Evolutionary conservation across 176 grass and related monocot species (phyloP).

Genomic region (Coix lacrymajobi): DNA sequence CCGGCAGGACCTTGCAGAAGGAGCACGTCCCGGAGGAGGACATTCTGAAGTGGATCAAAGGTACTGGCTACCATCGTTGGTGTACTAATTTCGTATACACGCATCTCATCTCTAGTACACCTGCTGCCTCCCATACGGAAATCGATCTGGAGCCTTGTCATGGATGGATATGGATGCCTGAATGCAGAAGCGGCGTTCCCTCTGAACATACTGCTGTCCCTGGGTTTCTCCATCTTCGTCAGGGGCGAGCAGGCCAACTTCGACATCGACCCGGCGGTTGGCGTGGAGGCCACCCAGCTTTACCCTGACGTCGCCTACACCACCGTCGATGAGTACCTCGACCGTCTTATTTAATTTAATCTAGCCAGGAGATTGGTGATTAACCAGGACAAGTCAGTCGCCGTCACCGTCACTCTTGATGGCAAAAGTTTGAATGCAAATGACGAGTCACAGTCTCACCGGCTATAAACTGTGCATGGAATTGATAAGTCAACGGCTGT

Average conservation of each 20-base stretch:
- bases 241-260: constrained; percentile 55
- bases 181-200: constrained; percentile 14
- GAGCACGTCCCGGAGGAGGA: constrained; percentile 30
- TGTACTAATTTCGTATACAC: neutral
- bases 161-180: neutral
- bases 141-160: neutral
- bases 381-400: too few species aligned
- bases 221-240: constrained; percentile 29
- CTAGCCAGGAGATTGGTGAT: too few species aligned
- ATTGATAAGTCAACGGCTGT: neutral
- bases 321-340: constrained; percentile 42
- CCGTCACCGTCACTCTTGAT: too few species aligned
- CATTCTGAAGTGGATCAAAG: constrained; percentile 14
- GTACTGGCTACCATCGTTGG: neutral
- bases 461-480: neutral
- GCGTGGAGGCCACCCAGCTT: constrained; percentile 50
- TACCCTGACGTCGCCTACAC: constrained; percentile 53
- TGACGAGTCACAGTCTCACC: too few species aligned
- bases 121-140: neutral
- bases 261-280: constrained; percentile 35
- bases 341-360: neutral
- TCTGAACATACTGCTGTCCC: constrained; percentile 15
- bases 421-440: too few species aligned
- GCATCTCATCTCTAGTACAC: neutral
- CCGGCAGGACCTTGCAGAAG: constrained; percentile 30